Evolutionary conservation across 805 yeast genomes (phyloP), one percentile per base, ranked within the genome.

Genomic region (Spathaspora passalidarum): DNA sequence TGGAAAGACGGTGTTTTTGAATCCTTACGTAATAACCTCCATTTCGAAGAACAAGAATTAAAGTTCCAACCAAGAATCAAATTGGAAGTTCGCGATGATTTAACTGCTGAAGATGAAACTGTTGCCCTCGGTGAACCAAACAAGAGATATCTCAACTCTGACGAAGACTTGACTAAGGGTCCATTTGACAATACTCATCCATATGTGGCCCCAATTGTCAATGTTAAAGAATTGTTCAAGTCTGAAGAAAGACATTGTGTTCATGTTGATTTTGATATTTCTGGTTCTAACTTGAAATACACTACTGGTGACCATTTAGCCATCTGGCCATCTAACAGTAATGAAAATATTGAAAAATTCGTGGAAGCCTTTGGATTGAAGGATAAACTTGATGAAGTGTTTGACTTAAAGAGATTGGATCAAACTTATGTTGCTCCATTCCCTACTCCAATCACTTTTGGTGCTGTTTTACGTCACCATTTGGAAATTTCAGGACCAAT

Each of bases 281-380:
- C 89, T 1, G 79, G 71, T 22, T 76, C 92, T 3, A 85, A 84
- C 57, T 72, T 94, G 59, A 82, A 84, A 56, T 92, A 92, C 67
- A 75, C 92, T 40, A 92, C 99, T 3, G 99, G 99, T 65, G 99
- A 92, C 63, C 98, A 92, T 68, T 68, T 94, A 51, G 98, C 96
- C 13, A 73, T 94, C 47, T 88, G 97, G 95, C 94, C 97, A 29
- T 88, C 94, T 19, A 92, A 92, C 66, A 73, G 96, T 1, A 74
- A 84, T 59, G 88, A 83, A 62, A 81, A 86, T 56, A 84, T 90
- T 26, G 75, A 70, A n/a, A 72, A 75, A 37, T 86, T 94, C 55
- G 68, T 86, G 49, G 55, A 68, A 39, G 82, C 86, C 5, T 80
- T 92, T 45, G 84, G 79, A 26, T 73, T 91, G 48, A 56, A 65